phyloP scores from a whole-genome alignment of 225 moss, liverwort and hornwort species.

The Thuidium tamariscinum region DNA sequence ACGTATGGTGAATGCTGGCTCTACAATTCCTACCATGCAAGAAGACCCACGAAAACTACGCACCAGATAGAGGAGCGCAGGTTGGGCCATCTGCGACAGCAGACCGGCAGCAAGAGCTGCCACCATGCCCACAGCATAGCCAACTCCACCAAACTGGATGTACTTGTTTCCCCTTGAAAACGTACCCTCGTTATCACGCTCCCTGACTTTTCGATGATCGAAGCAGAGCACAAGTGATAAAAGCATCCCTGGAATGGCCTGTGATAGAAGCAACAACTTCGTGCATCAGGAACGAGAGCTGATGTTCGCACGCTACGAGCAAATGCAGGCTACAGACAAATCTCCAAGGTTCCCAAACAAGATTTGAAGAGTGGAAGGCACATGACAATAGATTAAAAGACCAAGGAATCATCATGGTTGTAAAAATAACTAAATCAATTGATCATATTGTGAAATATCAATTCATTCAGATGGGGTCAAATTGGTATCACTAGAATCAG shows the following conservation, averaged over 20 bases:
- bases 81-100: conserved; percentile 68
- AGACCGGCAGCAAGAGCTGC: conserved; percentile 86
- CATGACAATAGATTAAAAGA: background rate
- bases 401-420: background rate
- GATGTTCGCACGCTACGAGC: background rate
- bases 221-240: conserved; percentile 86
- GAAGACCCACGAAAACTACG: background rate
- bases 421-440: background rate
- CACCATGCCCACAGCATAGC: conserved; percentile 67
- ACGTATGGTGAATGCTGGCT: no score
- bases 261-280: background rate
- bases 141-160: conserved; percentile 67
- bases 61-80: conserved; percentile 91
- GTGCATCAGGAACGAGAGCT: background rate
- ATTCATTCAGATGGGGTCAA: background rate
- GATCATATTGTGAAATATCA: background rate
- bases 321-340: background rate
- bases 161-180: conserved; percentile 69
- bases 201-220: conserved; percentile 79
- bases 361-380: background rate
- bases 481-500: background rate
- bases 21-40: no score
- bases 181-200: conserved; percentile 53
- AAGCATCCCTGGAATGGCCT: conserved; percentile 98
- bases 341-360: background rate